Evolutionary conservation across 371 early-diverging fungal species (phyloP).

Genomic region (Mortierella sp.): DNA sequence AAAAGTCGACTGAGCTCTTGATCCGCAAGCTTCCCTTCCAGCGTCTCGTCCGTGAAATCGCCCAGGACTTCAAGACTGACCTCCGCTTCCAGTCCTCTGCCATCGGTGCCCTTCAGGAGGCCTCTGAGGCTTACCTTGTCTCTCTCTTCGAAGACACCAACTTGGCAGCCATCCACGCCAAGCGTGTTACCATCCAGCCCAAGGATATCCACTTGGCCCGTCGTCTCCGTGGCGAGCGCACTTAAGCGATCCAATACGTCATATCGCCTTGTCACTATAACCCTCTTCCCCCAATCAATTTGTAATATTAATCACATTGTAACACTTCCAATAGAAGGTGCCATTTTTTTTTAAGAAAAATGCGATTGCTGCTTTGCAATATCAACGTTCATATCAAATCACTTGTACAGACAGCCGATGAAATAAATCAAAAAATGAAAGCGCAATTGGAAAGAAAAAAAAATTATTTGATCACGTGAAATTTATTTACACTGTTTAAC

Average conservation of each 20-base stretch:
- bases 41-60: constrained; percentile 95
- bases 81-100: constrained; percentile 57
- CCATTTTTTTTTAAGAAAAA: not conserved
- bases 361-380: not conserved
- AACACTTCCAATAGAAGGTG: constrained; percentile 16
- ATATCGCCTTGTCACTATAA: constrained; percentile 7
- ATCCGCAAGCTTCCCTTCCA: constrained; percentile 99
- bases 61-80: constrained; percentile 92
- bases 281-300: constrained; percentile 15
- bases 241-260: no score
- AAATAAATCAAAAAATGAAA: not conserved
- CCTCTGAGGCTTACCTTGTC: constrained; percentile 98
- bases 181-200: constrained; percentile 99
- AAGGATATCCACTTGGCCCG: constrained; percentile 99
- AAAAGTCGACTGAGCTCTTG: constrained; percentile 97
- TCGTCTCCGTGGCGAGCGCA: constrained; percentile 94
- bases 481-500: no score
- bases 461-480: no score
- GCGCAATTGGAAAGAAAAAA: constrained; percentile 5
- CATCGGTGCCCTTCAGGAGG: constrained; percentile 98
- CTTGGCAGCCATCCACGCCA: constrained; percentile 99
- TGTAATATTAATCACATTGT: constrained; percentile 39
- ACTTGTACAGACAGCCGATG: constrained; percentile 8
- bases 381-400: constrained; percentile 2
- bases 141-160: constrained; percentile 98